Conservation (phyloP, 2,329 filamentous ascomycete genomes). For the Leptographium galeiforme region DNA sequence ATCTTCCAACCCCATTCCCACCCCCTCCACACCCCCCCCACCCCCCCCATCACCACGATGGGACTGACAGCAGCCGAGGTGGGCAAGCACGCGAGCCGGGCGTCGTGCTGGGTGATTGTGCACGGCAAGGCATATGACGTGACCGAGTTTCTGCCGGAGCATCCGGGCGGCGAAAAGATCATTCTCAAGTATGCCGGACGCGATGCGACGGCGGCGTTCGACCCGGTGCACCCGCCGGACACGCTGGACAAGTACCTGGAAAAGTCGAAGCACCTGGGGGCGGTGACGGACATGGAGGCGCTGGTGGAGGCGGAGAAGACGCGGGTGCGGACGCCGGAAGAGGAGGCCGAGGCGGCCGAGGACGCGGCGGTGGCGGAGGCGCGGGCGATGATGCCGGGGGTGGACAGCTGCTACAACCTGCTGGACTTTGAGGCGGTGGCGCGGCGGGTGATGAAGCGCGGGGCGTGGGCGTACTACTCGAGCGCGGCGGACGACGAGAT, state of each 20-base stretch:
- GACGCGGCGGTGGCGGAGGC: constrained; percentile 54
- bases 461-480: constrained; percentile 95
- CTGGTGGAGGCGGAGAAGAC: constrained; percentile 43
- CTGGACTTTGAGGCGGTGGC: constrained; percentile 95
- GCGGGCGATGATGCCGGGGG: constrained; percentile 59
- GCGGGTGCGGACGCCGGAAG: constrained; percentile 21
- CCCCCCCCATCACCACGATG: constrained; percentile 5
- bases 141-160: constrained; percentile 42
- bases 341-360: constrained; percentile 51
- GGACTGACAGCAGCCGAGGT: constrained; percentile 19
- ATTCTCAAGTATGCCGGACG: constrained; percentile 95
- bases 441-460: constrained; percentile 82
- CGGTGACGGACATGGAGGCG: constrained; percentile 77
- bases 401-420: constrained; percentile 85
- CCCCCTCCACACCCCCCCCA: not conserved
- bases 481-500: constrained; percentile 85
- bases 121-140: constrained; percentile 19
- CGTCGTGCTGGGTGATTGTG: constrained; percentile 25
- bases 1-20: not conserved
- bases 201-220: constrained; percentile 85
- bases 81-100: constrained; percentile 18
- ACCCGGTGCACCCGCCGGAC: constrained; percentile 78
- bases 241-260: constrained; percentile 78
- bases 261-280: constrained; percentile 73
- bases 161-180: constrained; percentile 80